These are phyloP conservation scores for Fomitopsis palustris DNA, from an alignment of 1,284 basidiomycete species.

Conservation along the genomic window DNA sequence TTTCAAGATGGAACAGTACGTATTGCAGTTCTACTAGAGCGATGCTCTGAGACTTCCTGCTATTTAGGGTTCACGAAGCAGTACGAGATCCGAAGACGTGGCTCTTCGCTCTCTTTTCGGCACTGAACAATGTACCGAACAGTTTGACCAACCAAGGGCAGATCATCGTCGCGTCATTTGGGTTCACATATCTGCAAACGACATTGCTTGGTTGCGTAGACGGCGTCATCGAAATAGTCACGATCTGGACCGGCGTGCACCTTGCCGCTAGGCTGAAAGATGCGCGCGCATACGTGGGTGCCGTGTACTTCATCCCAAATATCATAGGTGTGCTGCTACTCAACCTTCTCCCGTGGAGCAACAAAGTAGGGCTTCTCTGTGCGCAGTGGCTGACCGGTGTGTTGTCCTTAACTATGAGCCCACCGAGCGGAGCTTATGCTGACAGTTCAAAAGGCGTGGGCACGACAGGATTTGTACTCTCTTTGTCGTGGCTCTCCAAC, in stretches of 20 bases:
- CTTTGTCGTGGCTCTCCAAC: constrained; percentile 61
- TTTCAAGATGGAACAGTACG: constrained; percentile 42
- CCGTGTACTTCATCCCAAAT: constrained; percentile 55
- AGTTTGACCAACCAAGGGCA: constrained; percentile 66
- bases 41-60: background rate
- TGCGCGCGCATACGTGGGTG: constrained; percentile 56
- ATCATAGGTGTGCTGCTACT: constrained; percentile 56
- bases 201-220: constrained; percentile 66
- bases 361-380: constrained; percentile 59
- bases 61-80: constrained; percentile 38
- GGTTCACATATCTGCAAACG: constrained; percentile 59
- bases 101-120: constrained; percentile 61
- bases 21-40: background rate
- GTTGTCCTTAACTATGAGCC: constrained; percentile 15
- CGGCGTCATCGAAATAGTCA: constrained; percentile 61
- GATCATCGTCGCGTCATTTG: constrained; percentile 63
- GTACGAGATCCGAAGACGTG: constrained; percentile 65
- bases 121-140: constrained; percentile 59
- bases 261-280: constrained; percentile 50
- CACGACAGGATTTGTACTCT: constrained; percentile 63
- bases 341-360: constrained; percentile 54
- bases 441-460: constrained; percentile 44
- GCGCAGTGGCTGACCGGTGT: constrained; percentile 58
- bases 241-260: constrained; percentile 55
- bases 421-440: background rate